Conservation (phyloP, 2,329 filamentous ascomycete species). For the Claviceps sp. region DNA sequence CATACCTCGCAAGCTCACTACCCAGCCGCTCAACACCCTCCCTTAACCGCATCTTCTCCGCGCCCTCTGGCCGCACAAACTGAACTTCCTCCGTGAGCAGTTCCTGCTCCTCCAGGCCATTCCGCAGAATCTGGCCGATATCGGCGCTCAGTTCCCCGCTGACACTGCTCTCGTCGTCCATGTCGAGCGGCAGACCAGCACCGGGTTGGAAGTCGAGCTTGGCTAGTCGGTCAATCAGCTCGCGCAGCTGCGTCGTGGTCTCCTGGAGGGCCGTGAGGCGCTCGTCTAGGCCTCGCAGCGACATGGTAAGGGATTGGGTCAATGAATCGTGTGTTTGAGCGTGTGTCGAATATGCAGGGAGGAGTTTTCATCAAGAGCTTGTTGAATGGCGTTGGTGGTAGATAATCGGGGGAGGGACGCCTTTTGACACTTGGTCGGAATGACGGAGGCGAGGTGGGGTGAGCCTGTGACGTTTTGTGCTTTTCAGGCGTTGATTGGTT, state of each 20-base stretch:
- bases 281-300: conserved; percentile 49
- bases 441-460: no score
- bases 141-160: conserved; percentile 65
- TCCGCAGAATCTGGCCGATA: conserved; percentile 64
- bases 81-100: conserved; percentile 64
- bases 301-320: conserved; percentile 22
- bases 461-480: no score
- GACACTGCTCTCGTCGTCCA: conserved; percentile 36
- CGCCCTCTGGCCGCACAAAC: conserved; percentile 43
- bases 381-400: no score
- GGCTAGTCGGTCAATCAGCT: conserved; percentile 46
- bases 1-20: conserved; percentile 58
- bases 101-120: conserved; percentile 74
- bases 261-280: conserved; percentile 46
- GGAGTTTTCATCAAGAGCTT: no score
- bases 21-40: conserved; percentile 53
- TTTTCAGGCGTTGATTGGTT: no score
- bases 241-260: conserved; percentile 42
- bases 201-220: conserved; percentile 45
- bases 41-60: conserved; percentile 51
- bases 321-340: not conserved
- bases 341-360: no score
- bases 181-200: conserved; percentile 33
- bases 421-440: no score
- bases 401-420: no score